Evolutionary conservation across 202 grass and related monocot genomes (phyloP), one percentile per base, ranked within the genome.

Genomic region (Carex arenaria): DNA sequence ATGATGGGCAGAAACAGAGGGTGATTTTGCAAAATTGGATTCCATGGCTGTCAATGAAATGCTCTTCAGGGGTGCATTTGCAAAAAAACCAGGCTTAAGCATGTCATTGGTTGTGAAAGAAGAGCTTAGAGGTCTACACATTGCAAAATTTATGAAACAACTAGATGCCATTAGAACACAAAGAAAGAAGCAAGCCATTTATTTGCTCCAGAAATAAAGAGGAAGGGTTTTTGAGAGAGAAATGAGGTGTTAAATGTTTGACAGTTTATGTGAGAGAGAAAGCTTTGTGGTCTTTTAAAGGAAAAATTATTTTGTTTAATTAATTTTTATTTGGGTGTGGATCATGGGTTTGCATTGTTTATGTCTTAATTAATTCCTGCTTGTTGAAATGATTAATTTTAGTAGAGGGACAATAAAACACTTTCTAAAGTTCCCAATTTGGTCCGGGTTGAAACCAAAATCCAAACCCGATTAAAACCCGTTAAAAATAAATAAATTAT

Each of bases 171-270:
- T 59, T 52, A 94, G 68, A 52, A 86, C 78, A 72, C 87, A 82
- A 47, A 97, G 78, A 69, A 94, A 54, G 23, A 87, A 32, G 10
- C 81, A 78, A 82, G 68, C 55, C 92, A 94, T 92, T 82, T 26
- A 40, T 40, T 82, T 52, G 61, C 32, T 80, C 7, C 36, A 64
- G 59, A 80, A 17, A 4, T 40, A 77, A 51, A 17, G 9, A 63
- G 17, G 56, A 26, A 80, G 4, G 36, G 4, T 63, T 62, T 38
- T 43, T 28, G 56, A 45, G 78, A 47, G 38, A 80, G 76, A 63
- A 64, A 77, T 28, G 14, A 42, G 11, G 42, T 45, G 6, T n/a
- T 13, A 78, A 23, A 18, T 55, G 12, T 52, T 76, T 69, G 51
- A 56, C 13, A 77, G 52, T n/a, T 15, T 18, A 4, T 74, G 53